Base-by-base conservation (phyloP, 2,329 filamentous ascomycete species). In the Dothistroma pini region DNA sequence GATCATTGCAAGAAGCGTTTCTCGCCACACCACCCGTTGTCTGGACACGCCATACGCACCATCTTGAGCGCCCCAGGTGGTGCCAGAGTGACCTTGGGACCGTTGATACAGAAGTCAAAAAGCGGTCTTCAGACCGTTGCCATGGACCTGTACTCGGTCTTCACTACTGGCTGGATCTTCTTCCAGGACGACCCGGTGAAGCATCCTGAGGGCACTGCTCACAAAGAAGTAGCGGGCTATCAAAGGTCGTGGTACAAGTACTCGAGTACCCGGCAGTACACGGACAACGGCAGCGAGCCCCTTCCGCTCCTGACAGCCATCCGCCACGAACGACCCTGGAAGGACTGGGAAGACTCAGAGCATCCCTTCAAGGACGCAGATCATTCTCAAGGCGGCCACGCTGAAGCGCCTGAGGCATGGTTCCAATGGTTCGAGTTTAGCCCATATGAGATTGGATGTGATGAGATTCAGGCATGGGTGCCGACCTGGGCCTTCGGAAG, bases 401-500 rank as follows among this genome's bases (percentile, higher is more conserved):
- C 73, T 22, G 71, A 70, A 29, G 73, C 70, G 32, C 59, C 68
- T 52, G 74, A 76, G 66, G 67, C 69, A 35, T 75, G 73, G 72
- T 75, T 74, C 61, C 74, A 75, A 54, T 75, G 73, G 71, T 74
- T 71, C 58, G 71, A 74, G 59, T 66, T 73, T 56, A 72, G 70
- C 5, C 73, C 74, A 0, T 73, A 74, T 59, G 72, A 75, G 61
- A 63, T 75, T 35, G 72, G 72, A 31, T 75, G 73, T 58, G 74
- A 75, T 47, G 73, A 75, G 58, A 68, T 75, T n/a, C 65, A 69
- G 60, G 70, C 71, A 4, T 75, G 71, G 69, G 70, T 71, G 8
- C 73, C 74, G 10, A 75, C 71, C 7, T 75, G 73, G 72, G 74
- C 66, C 2, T 75, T 75, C 55, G 72, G 73, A 21, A 60, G 73